Conservation (phyloP, 345 rosid species). For the Dovyalis caffra region DNA sequence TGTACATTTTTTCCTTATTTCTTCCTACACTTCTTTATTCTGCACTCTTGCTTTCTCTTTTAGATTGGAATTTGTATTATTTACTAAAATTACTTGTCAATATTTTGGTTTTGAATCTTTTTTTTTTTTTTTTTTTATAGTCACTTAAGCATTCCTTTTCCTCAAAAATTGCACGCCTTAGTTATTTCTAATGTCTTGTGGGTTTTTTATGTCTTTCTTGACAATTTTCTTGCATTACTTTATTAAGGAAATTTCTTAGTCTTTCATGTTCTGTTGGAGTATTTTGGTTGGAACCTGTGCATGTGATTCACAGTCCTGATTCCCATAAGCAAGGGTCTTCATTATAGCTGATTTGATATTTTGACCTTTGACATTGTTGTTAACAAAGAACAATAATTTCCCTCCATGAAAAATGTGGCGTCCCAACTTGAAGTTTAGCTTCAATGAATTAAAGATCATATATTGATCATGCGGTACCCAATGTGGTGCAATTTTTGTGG, state of each 20-base stretch:
- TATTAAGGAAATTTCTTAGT: no score
- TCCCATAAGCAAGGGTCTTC: neutral
- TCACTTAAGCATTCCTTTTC: neutral
- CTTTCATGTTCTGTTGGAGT: no score
- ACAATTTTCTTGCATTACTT: neutral
- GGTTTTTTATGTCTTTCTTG: neutral
- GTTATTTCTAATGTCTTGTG: neutral
- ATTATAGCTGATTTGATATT: neutral
- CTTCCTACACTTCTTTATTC: no score
- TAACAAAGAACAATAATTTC: neutral
- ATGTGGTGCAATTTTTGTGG: neutral
- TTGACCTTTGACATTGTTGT: neutral
- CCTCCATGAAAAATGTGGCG: neutral
- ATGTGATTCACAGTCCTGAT: no score
- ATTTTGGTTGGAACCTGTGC: no score
- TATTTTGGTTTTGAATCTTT: neutral
- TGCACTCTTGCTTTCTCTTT: no score
- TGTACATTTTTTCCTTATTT: no score
- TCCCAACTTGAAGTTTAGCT: neutral
- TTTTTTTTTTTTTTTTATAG: no score
- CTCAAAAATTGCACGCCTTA: neutral
- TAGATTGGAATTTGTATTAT: no score
- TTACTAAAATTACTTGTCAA: neutral
- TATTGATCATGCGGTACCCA: slow-evolving; percentile 2
- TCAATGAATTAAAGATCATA: neutral